These are phyloP conservation scores for Protomyces gravidus DNA, from an alignment of 1,139 yeast genomes.

Conservation along the genomic window DNA sequence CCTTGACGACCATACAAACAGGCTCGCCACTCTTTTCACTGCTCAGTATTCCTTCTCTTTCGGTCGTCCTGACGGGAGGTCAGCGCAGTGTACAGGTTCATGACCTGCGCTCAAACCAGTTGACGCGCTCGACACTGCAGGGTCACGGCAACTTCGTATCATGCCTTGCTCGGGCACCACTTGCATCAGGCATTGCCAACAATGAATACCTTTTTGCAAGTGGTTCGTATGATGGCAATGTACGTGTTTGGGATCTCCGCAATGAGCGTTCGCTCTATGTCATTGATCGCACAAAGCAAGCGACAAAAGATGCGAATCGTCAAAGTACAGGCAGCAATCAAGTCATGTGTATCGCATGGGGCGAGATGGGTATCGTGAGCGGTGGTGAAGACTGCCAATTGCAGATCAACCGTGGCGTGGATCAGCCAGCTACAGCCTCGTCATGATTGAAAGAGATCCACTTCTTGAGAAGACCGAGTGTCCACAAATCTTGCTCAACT, in stretches of 20 bases:
- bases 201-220: slow-evolving; percentile 78
- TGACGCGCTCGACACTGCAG: slow-evolving; percentile 60
- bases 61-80: slow-evolving; percentile 73
- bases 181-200: slow-evolving; percentile 52
- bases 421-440: slow-evolving; percentile 22
- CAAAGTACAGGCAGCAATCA: slow-evolving; percentile 45
- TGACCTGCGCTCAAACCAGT: slow-evolving; percentile 86
- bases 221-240: slow-evolving; percentile 93
- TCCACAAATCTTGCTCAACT: not conserved
- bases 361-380: slow-evolving; percentile 73
- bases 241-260: slow-evolving; percentile 91
- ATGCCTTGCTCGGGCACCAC: slow-evolving; percentile 51
- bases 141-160: slow-evolving; percentile 94
- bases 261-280: slow-evolving; percentile 37
- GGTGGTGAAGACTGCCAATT: slow-evolving; percentile 93
- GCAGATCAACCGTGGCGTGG: slow-evolving; percentile 57
- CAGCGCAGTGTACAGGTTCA: slow-evolving; percentile 91
- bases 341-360: slow-evolving; percentile 88
- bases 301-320: slow-evolving; percentile 31
- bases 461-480: not conserved
- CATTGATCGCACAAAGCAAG: slow-evolving; percentile 55
- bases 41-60: slow-evolving; percentile 59
- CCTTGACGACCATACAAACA: slow-evolving; percentile 82
- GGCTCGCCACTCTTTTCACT: slow-evolving; percentile 80
- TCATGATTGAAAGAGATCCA: not conserved